These are phyloP conservation scores for Chlorella ohadii DNA, from an alignment of 139 green algal species.

Conservation along the genomic window DNA sequence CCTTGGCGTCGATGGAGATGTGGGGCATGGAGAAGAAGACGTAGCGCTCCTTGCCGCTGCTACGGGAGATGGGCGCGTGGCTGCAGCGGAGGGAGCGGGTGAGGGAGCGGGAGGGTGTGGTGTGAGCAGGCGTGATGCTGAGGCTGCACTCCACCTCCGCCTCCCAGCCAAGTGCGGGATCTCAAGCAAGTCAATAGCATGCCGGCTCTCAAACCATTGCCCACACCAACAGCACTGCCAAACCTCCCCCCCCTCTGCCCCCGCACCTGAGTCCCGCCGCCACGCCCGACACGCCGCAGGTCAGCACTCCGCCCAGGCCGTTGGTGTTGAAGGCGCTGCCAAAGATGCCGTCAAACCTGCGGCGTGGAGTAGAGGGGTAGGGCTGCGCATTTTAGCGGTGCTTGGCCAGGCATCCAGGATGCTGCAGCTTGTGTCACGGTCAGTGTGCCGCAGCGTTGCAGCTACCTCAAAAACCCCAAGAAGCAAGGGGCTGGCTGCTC, in stretches of 20 bases:
- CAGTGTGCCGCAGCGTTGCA: too few species aligned
- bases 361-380: too few species aligned
- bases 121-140: too few species aligned
- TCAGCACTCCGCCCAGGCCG: constrained; percentile 82
- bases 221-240: too few species aligned
- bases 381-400: neutral
- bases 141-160: too few species aligned
- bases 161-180: too few species aligned
- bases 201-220: too few species aligned
- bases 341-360: constrained; percentile 49
- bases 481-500: neutral
- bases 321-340: constrained; percentile 85
- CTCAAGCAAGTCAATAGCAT: too few species aligned
- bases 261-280: constrained; percentile 54
- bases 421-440: neutral
- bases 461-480: neutral
- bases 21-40: constrained; percentile 94
- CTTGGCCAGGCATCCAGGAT: neutral
- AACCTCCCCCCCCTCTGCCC: neutral
- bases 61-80: constrained; percentile 54
- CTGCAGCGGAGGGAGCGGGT: neutral
- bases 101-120: neutral
- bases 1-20: constrained; percentile 80
- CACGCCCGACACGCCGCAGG: constrained; percentile 78
- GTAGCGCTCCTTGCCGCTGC: constrained; percentile 79